These are phyloP conservation scores for Abrus pulchellus DNA, from an alignment of 306 rosid genomes.

Conservation along the genomic window DNA sequence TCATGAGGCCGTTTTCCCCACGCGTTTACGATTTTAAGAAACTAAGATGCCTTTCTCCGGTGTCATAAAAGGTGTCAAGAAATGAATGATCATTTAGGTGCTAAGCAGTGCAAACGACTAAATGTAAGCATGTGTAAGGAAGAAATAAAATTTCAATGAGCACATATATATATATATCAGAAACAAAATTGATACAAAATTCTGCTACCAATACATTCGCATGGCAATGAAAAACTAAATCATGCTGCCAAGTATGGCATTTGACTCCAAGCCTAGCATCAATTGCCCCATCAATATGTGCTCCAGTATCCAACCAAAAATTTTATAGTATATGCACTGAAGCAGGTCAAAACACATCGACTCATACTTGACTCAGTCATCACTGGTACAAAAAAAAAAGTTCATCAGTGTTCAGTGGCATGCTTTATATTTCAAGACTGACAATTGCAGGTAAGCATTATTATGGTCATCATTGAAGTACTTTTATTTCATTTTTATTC, in stretches of 20 bases:
- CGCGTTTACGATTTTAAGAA: too few species aligned
- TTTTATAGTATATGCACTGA: slow-evolving; percentile 75
- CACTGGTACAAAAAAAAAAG: slow-evolving; percentile 60
- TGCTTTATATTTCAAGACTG: background rate
- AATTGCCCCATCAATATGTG: slow-evolving; percentile 51
- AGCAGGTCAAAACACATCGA: slow-evolving; percentile 76
- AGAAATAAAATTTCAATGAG: background rate
- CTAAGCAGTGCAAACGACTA: background rate
- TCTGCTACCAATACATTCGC: slow-evolving; percentile 11
- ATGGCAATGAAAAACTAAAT: slow-evolving; percentile 25
- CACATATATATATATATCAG: background rate
- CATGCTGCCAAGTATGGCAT: slow-evolving; percentile 35
- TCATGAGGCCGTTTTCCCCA: too few species aligned
- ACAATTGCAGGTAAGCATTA: slow-evolving; percentile 14
- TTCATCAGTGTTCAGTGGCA: slow-evolving; percentile 27
- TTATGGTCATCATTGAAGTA: background rate
- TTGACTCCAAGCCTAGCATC: slow-evolving; percentile 40
- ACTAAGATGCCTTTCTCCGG: background rate
- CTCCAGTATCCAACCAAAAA: slow-evolving; percentile 56
- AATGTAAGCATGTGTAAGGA: background rate
- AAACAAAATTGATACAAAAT: slow-evolving; percentile 19
- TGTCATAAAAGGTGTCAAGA: background rate
- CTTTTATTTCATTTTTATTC: slow-evolving; percentile 8
- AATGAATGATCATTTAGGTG: background rate
- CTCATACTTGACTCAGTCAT: slow-evolving; percentile 71